Conservation (phyloP, 1,139 yeast species). For the Lodderomyces metapsilosis region DNA sequence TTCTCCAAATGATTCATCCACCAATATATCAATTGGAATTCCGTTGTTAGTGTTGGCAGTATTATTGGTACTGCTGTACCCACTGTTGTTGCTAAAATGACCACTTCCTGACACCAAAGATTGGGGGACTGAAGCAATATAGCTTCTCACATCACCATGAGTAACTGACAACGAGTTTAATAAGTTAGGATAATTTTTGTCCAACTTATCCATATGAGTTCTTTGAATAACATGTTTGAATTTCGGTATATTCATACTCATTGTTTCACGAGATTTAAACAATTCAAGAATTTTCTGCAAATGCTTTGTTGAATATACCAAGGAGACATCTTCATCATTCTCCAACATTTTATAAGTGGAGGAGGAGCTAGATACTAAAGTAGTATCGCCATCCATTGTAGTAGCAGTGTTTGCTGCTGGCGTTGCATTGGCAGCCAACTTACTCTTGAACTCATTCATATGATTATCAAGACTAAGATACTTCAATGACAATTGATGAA, state of each 20-base stretch:
- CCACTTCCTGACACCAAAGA: not conserved
- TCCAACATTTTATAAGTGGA: constrained; percentile 12
- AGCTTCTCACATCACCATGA: constrained; percentile 11
- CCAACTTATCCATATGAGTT: constrained; percentile 44
- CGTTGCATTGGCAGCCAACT: constrained; percentile 8
- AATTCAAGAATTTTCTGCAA: constrained; percentile 70
- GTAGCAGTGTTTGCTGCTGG: constrained; percentile 1
- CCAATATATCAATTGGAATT: constrained; percentile 38
- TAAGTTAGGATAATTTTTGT: constrained; percentile 39
- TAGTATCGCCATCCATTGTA: no score
- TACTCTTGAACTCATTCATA: constrained; percentile 14
- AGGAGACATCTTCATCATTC: constrained; percentile 13
- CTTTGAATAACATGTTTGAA: constrained; percentile 58
- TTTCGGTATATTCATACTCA: constrained; percentile 62
- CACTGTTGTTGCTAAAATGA: not conserved
- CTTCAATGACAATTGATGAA: constrained; percentile 72
- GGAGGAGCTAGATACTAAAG: not conserved
- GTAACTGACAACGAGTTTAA: constrained; percentile 24
- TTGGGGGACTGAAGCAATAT: constrained; percentile 1
- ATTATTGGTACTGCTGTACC: not conserved
- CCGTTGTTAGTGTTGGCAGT: constrained; percentile 21
- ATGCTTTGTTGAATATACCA: constrained; percentile 59
- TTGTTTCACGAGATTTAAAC: constrained; percentile 74
- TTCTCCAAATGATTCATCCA: constrained; percentile 24
- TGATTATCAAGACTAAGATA: constrained; percentile 46